Percentiles rank a stretch among this genome's conserved stretches.
Evolutionary conservation across 768 basidiomycete genomes (phyloP).

Genomic region (button mushroom (Agaricus bisporus)): DNA sequence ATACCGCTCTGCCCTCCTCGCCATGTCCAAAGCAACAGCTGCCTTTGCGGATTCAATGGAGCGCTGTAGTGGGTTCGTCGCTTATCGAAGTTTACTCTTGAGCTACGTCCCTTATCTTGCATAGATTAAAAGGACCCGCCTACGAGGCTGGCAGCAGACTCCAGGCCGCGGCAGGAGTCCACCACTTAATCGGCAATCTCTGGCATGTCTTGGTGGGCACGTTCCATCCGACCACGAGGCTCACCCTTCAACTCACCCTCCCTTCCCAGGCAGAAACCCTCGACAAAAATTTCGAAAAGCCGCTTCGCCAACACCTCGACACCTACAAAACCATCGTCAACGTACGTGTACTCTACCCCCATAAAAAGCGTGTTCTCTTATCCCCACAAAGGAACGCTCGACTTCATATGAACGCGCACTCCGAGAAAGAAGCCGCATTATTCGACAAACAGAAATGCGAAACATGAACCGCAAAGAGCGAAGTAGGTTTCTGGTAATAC

Average conservation of each 20-base stretch:
- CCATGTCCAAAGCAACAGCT: constrained; percentile 79
- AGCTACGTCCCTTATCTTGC: constrained; percentile 2
- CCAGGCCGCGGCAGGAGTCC: constrained; percentile 82
- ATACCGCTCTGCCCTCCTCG: constrained; percentile 76
- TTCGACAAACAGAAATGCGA: constrained; percentile 78
- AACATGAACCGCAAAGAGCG: constrained; percentile 83
- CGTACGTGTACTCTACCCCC: constrained; percentile 29
- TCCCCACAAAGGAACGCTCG: constrained; percentile 63
- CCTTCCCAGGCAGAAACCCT: constrained; percentile 68
- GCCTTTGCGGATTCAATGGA: constrained; percentile 85
- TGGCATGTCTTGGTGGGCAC: constrained; percentile 76
- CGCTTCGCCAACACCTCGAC: constrained; percentile 79
- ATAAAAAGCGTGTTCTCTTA: not conserved
- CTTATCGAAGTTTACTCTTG: not conserved
- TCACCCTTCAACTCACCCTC: not conserved
- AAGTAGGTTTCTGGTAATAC: constrained; percentile 43
- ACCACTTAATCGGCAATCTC: constrained; percentile 89
- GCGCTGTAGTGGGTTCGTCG: constrained; percentile 69
- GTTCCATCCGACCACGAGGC: constrained; percentile 19
- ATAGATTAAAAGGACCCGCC: constrained; percentile 69
- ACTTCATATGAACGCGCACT: constrained; percentile 76
- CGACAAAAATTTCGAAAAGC: constrained; percentile 85
- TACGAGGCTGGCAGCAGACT: constrained; percentile 79
- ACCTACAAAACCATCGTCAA: constrained; percentile 69
- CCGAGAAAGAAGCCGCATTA: constrained; percentile 77